These are phyloP conservation scores for Xylariaceae sp. DNA, from an alignment of 2,329 filamentous ascomycete genomes.

Conservation along the genomic window DNA sequence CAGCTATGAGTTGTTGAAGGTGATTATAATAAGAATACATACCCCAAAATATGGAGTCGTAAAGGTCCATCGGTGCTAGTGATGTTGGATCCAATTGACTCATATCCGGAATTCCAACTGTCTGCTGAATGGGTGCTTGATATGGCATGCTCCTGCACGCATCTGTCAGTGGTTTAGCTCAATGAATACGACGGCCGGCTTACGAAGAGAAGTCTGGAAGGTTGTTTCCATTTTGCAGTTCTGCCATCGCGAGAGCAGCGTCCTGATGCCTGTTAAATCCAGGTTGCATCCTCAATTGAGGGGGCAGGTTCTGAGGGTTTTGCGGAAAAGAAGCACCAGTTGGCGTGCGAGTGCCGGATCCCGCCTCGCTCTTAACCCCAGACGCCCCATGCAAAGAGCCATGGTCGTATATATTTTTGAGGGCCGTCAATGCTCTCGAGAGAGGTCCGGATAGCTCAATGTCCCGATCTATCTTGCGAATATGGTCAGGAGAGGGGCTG, in stretches of 20 bases:
- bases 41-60: conserved; percentile 71
- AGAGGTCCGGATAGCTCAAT: conserved; percentile 65
- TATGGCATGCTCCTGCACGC: conserved; percentile 28
- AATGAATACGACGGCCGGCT: conserved; percentile 13
- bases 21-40: conserved; percentile 36
- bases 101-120: conserved; percentile 47
- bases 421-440: conserved; percentile 61
- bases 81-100: conserved; percentile 56
- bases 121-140: conserved; percentile 39
- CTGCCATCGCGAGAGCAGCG: conserved; percentile 66
- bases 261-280: conserved; percentile 59
- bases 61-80: conserved; percentile 69
- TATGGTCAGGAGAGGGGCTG: conserved; percentile 54
- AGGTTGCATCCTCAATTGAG: conserved; percentile 31
- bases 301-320: conserved; percentile 28
- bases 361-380: conserved; percentile 52
- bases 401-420: conserved; percentile 69
- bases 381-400: conserved; percentile 57
- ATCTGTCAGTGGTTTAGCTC: conserved; percentile 1
- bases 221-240: conserved; percentile 61
- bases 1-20: conserved; percentile 9
- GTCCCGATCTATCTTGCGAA: conserved; percentile 59
- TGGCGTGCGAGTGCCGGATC: conserved; percentile 46
- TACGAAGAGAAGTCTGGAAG: conserved; percentile 50
- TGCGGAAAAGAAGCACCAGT: conserved; percentile 50